Percentiles rank a stretch among this genome's conserved stretches.
Evolutionary conservation across 148 eudicot genomes (phyloP).

Genomic region (Drosera capensis): DNA sequence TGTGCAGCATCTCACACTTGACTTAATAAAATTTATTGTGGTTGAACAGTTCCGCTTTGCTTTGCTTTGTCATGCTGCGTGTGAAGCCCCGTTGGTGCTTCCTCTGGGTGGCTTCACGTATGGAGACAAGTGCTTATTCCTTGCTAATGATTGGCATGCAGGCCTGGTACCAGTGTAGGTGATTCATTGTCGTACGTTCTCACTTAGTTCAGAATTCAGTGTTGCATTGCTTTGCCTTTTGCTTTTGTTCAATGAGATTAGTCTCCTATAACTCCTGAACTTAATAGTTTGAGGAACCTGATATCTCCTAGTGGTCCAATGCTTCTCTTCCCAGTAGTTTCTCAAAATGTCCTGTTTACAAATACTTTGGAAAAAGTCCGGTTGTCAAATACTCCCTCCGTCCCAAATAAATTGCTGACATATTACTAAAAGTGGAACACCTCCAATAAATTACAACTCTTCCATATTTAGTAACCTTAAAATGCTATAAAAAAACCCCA

Average conservation of each 20-base stretch:
- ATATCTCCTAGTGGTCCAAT: too few species aligned
- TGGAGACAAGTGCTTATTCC: slow-evolving; percentile 80
- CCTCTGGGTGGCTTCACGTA: slow-evolving; percentile 88
- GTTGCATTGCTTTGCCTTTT: background rate
- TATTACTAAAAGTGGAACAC: too few species aligned
- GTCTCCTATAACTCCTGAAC: background rate
- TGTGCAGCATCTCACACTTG: too few species aligned
- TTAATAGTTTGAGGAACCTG: too few species aligned
- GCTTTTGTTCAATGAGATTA: background rate
- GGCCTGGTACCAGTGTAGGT: slow-evolving; percentile 91
- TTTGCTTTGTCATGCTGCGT: slow-evolving; percentile 91
- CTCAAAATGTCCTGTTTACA: too few species aligned
- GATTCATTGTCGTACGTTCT: slow-evolving; percentile 5
- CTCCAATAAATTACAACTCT: too few species aligned
- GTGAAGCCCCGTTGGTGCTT: slow-evolving; percentile 98
- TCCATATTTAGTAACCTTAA: too few species aligned
- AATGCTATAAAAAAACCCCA: too few species aligned
- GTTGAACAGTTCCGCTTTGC: slow-evolving; percentile 82
- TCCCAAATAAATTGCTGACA: too few species aligned
- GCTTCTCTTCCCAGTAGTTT: too few species aligned
- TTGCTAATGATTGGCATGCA: slow-evolving; percentile 99
- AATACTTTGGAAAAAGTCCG: too few species aligned
- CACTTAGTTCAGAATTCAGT: slow-evolving; percentile 1
- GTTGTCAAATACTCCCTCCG: too few species aligned
- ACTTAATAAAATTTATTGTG: slow-evolving; percentile 6